A percentile compares a stretch with the other conserved stretches of the same genome.
These are phyloP conservation scores for Dactylis glomerata DNA, from an alignment of 176 grass and related monocot species.

Conservation along the genomic window DNA sequence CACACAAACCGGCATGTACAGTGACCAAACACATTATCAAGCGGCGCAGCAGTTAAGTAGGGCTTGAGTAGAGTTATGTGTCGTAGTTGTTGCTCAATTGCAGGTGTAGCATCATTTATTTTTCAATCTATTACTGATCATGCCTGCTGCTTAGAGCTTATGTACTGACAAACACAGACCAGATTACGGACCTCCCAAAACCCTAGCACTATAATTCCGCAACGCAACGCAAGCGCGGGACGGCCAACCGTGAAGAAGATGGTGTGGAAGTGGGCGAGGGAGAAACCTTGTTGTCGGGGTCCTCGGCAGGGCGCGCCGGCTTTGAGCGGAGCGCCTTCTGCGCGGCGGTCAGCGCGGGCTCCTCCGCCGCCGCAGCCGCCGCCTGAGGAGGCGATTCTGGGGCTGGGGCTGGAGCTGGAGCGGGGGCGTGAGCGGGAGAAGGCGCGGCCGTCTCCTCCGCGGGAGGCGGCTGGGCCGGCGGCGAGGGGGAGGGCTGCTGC, in stretches of 20 bases:
- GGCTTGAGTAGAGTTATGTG: not conserved
- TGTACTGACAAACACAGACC: not conserved
- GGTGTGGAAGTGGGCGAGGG: not conserved
- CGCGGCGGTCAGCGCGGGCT: slow-evolving; percentile 24
- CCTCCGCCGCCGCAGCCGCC: not conserved
- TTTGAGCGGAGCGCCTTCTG: slow-evolving; percentile 66
- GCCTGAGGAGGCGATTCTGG: not conserved
- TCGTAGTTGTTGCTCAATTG: not conserved
- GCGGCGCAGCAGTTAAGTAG: not conserved
- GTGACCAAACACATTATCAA: not conserved
- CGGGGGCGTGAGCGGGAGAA: not conserved
- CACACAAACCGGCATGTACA: not conserved
- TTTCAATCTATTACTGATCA: not conserved
- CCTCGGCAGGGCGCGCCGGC: slow-evolving; percentile 33
- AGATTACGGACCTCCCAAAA: not conserved
- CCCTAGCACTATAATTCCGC: slow-evolving; percentile 14
- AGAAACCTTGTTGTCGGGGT: slow-evolving; percentile 45
- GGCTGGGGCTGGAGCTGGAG: not conserved
- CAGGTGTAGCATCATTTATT: not conserved
- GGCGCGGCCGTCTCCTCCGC: not conserved
- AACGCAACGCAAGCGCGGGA: not conserved
- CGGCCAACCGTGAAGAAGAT: not conserved
- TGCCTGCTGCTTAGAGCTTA: not conserved
- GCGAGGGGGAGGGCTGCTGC: slow-evolving; percentile 11
- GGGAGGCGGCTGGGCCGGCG: not conserved